These are phyloP conservation scores for Trichoderma arundinaceum DNA, from an alignment of 2,329 filamentous ascomycete species.

Conservation along the genomic window DNA sequence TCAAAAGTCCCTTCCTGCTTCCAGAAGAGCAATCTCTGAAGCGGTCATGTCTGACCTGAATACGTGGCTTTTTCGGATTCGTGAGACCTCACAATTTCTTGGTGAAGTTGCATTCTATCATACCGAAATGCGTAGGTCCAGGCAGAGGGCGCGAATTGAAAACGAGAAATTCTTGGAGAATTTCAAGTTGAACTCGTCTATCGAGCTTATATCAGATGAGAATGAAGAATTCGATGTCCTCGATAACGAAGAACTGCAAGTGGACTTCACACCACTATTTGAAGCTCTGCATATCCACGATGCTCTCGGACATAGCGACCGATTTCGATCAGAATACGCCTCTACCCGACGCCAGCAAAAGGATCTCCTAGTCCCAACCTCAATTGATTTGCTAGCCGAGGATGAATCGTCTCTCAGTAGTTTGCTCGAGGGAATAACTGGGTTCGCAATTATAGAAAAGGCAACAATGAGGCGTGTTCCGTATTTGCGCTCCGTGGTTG, in stretches of 20 bases:
- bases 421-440: conserved; percentile 89
- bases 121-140: conserved; percentile 81
- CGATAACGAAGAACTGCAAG: conserved; percentile 92
- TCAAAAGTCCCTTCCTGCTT: conserved; percentile 91
- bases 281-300: conserved; percentile 97
- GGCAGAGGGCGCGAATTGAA: conserved; percentile 83
- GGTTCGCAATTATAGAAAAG: conserved; percentile 95
- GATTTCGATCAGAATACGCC: conserved; percentile 90
- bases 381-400: conserved; percentile 78
- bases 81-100: conserved; percentile 93
- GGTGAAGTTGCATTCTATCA: conserved; percentile 97
- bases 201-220: conserved; percentile 94
- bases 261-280: conserved; percentile 92
- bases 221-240: conserved; percentile 94
- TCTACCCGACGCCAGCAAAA: conserved; percentile 89
- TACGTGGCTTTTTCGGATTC: conserved; percentile 93
- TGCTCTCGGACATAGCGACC: conserved; percentile 88
- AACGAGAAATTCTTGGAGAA: conserved; percentile 74
- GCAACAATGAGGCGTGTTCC: conserved; percentile 88
- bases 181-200: conserved; percentile 93
- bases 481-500: conserved; percentile 78
- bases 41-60: conserved; percentile 97
- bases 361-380: conserved; percentile 80
- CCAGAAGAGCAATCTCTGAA: conserved; percentile 90
- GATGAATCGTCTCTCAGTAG: conserved; percentile 87